Percentiles rank a stretch among this genome's conserved stretches.
phyloP scores from a whole-genome alignment of 2,329 filamentous ascomycete genomes.

The Graphium sp. region DNA sequence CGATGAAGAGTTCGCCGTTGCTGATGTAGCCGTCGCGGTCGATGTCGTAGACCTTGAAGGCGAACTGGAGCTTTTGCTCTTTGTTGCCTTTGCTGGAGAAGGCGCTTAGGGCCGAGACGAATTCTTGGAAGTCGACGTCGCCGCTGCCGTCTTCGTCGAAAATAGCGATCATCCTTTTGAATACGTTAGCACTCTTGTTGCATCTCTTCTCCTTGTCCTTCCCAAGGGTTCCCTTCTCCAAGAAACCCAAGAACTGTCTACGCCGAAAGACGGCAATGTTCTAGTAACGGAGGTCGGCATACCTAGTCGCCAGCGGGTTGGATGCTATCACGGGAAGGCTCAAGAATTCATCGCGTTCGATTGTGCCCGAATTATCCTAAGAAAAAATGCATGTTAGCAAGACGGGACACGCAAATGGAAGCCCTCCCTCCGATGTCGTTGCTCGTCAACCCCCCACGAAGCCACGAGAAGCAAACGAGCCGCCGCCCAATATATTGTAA shows the following conservation, averaged over 20 bases:
- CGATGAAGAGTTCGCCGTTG: slow-evolving; percentile 97
- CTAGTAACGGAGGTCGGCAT: slow-evolving; percentile 7
- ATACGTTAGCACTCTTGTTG: neutral
- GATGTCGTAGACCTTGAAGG: slow-evolving; percentile 99
- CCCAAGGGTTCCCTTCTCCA: too few relatives aligned
- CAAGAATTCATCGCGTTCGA: slow-evolving; percentile 96
- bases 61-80: slow-evolving; percentile 93
- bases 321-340: slow-evolving; percentile 94
- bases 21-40: slow-evolving; percentile 97
- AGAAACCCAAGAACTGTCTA: too few relatives aligned
- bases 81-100: slow-evolving; percentile 98
- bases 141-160: slow-evolving; percentile 98
- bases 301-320: slow-evolving; percentile 92
- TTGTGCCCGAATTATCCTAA: slow-evolving; percentile 95
- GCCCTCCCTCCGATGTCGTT: too few relatives aligned
- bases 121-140: slow-evolving; percentile 97
- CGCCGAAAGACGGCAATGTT: neutral
- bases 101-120: slow-evolving; percentile 84
- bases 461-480: neutral
- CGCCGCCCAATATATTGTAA: too few relatives aligned
- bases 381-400: too few relatives aligned
- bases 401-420: too few relatives aligned
- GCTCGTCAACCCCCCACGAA: too few relatives aligned
- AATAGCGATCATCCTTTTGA: slow-evolving; percentile 82
- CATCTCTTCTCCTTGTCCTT: neutral